Base-by-base conservation (phyloP, 768 basidiomycete genomes). In the Podaxis sp. region DNA sequence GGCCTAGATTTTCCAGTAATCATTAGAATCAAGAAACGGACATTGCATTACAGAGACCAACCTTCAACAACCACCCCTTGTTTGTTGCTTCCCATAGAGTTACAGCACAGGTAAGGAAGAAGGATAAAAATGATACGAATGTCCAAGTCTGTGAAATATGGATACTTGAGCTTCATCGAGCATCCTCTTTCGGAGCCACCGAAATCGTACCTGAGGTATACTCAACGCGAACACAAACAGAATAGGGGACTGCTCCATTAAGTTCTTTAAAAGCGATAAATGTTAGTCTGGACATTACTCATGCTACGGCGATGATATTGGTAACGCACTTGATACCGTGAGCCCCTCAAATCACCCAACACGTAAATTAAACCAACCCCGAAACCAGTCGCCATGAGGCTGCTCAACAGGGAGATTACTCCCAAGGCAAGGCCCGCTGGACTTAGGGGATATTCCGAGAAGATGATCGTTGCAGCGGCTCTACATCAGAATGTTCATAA, bases 331-430 rank as follows among this genome's bases (percentile, higher is more conserved):
- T 64, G 64, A 33, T 52, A 59, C 38, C 64, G 51, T 19, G 58
- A 44, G 11, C 64, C 64, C 15, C 26, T 56, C 30, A 64, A 17
- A 40, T 64, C 64, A 19, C 64, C 64, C 44, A 64, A 26, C 17
- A 64, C 64, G 28, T 64, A 64, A 17, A 64, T 64, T 11, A 64
- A 44, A 4, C 64, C 64, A n/a, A 64, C 64, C 38, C 64, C 64
- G 44, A 64, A 64, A 7, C 64, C 64, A 19, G 52, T 64, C 9
- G 64, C 51, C 22, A 64, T 64, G 19, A 64, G 55, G 46, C 64
- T 64, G 52, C 64, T 64, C 3, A 64, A 39, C n/a, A 64, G 44
- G 38, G 64, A 59, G 9, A 64, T 36, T 17, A 61, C 42, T 5
- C 64, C 59, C 52, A 61, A 28, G 4, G 64, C 52, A 55, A 64